Evolutionary conservation across 352 stramenopile species (phyloP).

Genomic region (Globisporangium solare): DNA sequence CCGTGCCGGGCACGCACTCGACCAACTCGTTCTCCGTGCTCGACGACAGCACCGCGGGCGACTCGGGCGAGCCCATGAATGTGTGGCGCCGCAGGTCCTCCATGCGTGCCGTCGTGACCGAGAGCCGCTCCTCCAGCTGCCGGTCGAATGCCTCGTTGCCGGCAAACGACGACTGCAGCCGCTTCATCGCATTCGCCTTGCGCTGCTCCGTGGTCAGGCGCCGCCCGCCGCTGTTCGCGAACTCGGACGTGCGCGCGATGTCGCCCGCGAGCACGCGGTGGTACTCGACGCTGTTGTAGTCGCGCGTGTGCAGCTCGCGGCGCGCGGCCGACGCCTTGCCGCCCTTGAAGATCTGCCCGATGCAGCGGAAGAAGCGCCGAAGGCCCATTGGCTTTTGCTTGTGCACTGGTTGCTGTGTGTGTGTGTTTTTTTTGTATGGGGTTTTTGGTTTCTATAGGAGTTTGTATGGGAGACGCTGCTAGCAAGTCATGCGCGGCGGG

Average conservation of each 20-base stretch:
- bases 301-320: conserved; percentile 11
- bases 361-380: conserved; percentile 16
- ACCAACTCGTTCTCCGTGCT: conserved; percentile 10
- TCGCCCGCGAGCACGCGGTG: conserved; percentile 12
- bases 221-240: background rate
- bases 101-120: conserved; percentile 15
- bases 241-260: background rate
- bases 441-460: background rate
- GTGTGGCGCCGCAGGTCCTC: conserved; percentile 16
- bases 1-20: conserved; percentile 14
- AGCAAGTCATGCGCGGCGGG: background rate
- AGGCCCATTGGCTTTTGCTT: conserved; percentile 4
- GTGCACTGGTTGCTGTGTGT: background rate
- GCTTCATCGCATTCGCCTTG: background rate
- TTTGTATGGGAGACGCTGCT: background rate
- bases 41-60: conserved; percentile 4
- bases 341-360: conserved; percentile 14
- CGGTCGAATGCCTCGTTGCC: conserved; percentile 11
- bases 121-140: conserved; percentile 14
- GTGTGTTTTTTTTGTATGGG: background rate
- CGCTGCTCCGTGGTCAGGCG: background rate
- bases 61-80: conserved; percentile 12
- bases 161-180: conserved; percentile 9
- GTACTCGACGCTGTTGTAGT: conserved; percentile 15
- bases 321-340: conserved; percentile 5